phyloP scores from a whole-genome alignment of 1,284 basidiomycete genomes.

The Irpex rosettiformis region DNA sequence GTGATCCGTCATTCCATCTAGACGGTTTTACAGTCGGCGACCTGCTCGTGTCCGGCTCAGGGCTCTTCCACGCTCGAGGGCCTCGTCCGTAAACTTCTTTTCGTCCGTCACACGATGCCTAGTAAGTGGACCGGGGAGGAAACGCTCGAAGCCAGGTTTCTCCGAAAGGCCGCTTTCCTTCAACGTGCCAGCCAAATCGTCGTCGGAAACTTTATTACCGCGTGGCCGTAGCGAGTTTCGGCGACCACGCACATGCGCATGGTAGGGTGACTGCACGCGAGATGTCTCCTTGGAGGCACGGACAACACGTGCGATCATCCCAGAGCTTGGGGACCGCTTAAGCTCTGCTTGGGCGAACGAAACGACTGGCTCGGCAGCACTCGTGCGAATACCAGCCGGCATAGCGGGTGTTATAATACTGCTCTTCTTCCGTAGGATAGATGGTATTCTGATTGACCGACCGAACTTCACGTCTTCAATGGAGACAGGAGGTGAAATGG shows the following conservation, averaged over 20 bases:
- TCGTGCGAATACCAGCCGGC: slow-evolving; percentile 13
- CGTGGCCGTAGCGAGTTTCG: slow-evolving; percentile 11
- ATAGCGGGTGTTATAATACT: slow-evolving; percentile 3
- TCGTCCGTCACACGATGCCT: slow-evolving; percentile 13
- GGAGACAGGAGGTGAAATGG: slow-evolving; percentile 8
- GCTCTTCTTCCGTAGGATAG: slow-evolving; percentile 7
- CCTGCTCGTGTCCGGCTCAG: slow-evolving; percentile 13
- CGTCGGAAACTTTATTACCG: slow-evolving; percentile 15
- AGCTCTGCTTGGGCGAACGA: slow-evolving; percentile 20
- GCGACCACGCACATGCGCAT: slow-evolving; percentile 13
- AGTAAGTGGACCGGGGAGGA: slow-evolving; percentile 7
- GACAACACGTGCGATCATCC: slow-evolving; percentile 6
- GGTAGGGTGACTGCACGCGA: slow-evolving; percentile 17
- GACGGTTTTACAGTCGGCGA: slow-evolving; percentile 3
- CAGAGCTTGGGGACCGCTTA: slow-evolving; percentile 8
- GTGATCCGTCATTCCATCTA: not conserved
- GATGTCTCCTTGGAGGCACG: slow-evolving; percentile 8
- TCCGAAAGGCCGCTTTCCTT: slow-evolving; percentile 8
- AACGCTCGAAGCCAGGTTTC: slow-evolving; percentile 19
- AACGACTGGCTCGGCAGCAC: slow-evolving; percentile 18
- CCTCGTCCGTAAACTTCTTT: slow-evolving; percentile 12
- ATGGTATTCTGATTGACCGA: not conserved
- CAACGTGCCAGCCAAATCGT: slow-evolving; percentile 16
- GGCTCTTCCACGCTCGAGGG: slow-evolving; percentile 17
- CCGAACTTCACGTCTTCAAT: slow-evolving; percentile 5